These are phyloP conservation scores for Debaryomyces sp. DNA, from an alignment of 1,139 yeast genomes.

Conservation along the genomic window DNA sequence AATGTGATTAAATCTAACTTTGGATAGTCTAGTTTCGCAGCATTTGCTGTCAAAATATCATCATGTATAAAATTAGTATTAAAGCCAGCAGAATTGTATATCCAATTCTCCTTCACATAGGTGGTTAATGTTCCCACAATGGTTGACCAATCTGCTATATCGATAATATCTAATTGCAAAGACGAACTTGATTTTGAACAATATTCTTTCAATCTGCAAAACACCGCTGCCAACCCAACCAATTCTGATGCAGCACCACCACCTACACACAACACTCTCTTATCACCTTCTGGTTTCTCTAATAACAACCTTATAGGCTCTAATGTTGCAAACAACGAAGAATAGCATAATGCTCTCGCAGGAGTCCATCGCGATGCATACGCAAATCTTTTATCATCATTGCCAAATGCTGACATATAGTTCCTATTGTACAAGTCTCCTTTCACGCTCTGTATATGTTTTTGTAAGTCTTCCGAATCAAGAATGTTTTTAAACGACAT, in stretches of 20 bases:
- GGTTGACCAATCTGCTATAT: conserved; percentile 76
- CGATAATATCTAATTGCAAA: conserved; percentile 58
- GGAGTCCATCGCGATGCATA: conserved; percentile 89
- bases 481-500: conserved; percentile 49
- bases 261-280: conserved; percentile 66
- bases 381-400: conserved; percentile 67
- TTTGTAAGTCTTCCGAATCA: conserved; percentile 43
- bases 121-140: conserved; percentile 49
- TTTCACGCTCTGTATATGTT: conserved; percentile 68
- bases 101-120: conserved; percentile 54
- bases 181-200: conserved; percentile 33
- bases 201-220: conserved; percentile 49
- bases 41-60: conserved; percentile 43
- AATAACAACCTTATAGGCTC: conserved; percentile 43
- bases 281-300: conserved; percentile 27
- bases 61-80: conserved; percentile 48
- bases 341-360: conserved; percentile 73
- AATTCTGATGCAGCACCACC: conserved; percentile 92
- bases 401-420: conserved; percentile 67
- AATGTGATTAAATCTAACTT: conserved; percentile 58
- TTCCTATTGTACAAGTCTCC: conserved; percentile 69
- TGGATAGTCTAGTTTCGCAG: conserved; percentile 16
- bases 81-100: conserved; percentile 42
- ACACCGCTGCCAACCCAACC: conserved; percentile 67
- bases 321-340: conserved; percentile 61